Evolutionary conservation across 2,329 filamentous ascomycete species (phyloP), one percentile per base, ranked within the genome.

Genomic region (Catunica adiposa): DNA sequence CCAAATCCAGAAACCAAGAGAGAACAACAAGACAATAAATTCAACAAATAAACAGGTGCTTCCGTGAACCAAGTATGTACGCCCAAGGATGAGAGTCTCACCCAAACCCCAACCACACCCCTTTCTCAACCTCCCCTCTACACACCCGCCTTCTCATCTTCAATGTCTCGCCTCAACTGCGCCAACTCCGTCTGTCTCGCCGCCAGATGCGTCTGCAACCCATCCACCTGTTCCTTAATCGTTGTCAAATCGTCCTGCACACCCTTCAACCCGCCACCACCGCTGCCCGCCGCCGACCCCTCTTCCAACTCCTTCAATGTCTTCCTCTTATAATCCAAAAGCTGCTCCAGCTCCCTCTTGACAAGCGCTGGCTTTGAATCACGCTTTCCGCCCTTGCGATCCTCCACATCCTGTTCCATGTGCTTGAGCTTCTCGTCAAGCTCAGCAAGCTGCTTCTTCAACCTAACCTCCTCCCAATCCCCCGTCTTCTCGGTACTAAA

Each of bases 401-500:
- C 77, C 63, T 84, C 79, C 0, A 83, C 82, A 46, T 82, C 79
- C 57, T 81, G 77, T 69, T 94, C 89, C 1, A 95, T 84, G 58
- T 84, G 83, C 37, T 83, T 80, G 60, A 96, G 84, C 73, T 94
- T 94, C 56, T 84, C 78, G 63, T 98, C 89, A 26, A 98, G 73
- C 63, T 97, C 90, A 23, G 81, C 77, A 31, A 98, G 78, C 69
- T 97, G 89, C 66, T 92, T 89, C 75, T 94, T 90, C 61, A 98
- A 75, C 55, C 89, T 80, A 47, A 97, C 92, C 69, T 97, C 92
- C 69, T 98, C 92, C 89, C 92, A 97, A 66, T 98, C 92, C 64
- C 94, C 90, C 59, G 85, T 86, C 66, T 89, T 86, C 60, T 86
- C 84, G 38, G 78, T 76, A 58, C 82, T 84, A 67, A 97, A 97